Conservation (phyloP, 2,329 filamentous ascomycete species). For the Thelonectria rubi region DNA sequence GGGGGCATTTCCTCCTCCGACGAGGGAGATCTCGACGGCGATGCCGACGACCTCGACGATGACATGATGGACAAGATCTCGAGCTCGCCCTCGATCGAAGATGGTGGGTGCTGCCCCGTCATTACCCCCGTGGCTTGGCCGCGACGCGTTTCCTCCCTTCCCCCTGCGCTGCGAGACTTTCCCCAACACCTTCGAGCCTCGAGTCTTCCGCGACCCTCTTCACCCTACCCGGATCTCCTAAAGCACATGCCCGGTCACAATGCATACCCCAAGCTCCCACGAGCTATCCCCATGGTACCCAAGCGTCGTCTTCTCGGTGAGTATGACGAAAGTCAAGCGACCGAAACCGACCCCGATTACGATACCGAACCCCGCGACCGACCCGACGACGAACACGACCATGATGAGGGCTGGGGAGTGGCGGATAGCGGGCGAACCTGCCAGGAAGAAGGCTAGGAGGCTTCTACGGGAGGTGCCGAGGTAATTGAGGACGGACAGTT, state of each 20-base stretch:
- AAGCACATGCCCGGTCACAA: slow-evolving; percentile 41
- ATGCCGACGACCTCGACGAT: slow-evolving; percentile 81
- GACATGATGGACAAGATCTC: slow-evolving; percentile 99
- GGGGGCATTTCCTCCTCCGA: slow-evolving; percentile 62
- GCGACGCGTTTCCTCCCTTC: slow-evolving; percentile 55
- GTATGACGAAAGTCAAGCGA: slow-evolving; percentile 48
- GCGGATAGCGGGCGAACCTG: background rate
- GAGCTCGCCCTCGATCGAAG: slow-evolving; percentile 97
- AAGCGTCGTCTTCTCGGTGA: slow-evolving; percentile 60
- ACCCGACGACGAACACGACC: slow-evolving; percentile 18
- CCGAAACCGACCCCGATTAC: slow-evolving; percentile 43
- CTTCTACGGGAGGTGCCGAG: slow-evolving; percentile 24
- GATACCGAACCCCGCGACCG: background rate
- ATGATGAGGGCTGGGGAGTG: slow-evolving; percentile 1
- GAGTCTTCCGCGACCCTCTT: slow-evolving; percentile 43
- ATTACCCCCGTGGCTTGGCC: slow-evolving; percentile 53
- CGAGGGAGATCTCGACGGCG: slow-evolving; percentile 72
- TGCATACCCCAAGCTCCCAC: slow-evolving; percentile 34
- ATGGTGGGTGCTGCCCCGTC: slow-evolving; percentile 80
- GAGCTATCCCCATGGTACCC: slow-evolving; percentile 26
- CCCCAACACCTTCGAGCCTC: slow-evolving; percentile 38
- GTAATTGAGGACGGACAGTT: slow-evolving; percentile 1
- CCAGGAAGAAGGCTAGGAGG: slow-evolving; percentile 33
- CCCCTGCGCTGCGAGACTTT: slow-evolving; percentile 46
- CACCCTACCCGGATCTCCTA: slow-evolving; percentile 53